phyloP scores from a whole-genome alignment of 495 filamentous ascomycete genomes.

The Hypoxylon intermedium region DNA sequence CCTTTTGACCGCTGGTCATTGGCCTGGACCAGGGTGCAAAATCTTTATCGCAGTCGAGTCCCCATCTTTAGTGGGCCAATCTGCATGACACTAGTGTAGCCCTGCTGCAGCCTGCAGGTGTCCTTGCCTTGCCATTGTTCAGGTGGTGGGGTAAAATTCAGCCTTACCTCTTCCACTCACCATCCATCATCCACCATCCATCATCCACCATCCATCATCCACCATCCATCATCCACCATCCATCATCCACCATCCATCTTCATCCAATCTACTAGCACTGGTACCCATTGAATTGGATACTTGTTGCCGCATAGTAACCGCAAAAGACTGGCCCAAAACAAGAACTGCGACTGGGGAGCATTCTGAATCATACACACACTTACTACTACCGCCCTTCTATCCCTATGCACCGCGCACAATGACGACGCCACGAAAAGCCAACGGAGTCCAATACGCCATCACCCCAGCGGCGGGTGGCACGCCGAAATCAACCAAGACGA shows the following conservation, averaged over 20 bases:
- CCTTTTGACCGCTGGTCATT: no score
- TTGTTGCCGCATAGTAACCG: no score
- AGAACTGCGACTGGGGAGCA: not conserved
- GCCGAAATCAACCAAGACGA: slow-evolving; percentile 57
- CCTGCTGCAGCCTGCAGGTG: no score
- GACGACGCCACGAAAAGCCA: slow-evolving; percentile 24
- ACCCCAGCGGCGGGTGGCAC: slow-evolving; percentile 62
- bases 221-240: not conserved
- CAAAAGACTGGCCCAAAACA: not conserved
- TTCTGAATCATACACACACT: not conserved
- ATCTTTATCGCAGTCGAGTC: no score
- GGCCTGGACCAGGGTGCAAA: no score
- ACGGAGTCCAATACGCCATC: slow-evolving; percentile 62
- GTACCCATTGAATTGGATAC: no score
- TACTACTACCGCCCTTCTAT: not conserved
- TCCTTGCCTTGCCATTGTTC: not conserved
- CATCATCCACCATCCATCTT: not conserved
- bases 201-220: not conserved
- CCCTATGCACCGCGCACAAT: not conserved
- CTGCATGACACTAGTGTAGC: not conserved
- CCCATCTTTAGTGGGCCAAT: no score
- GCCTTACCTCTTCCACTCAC: slow-evolving; percentile 1
- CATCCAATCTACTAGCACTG: no score
- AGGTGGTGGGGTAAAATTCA: slow-evolving; percentile 11
- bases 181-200: no score